Evolutionary conservation across 192 early-diverging fungal genomes (phyloP), one percentile per base, ranked within the genome.

Genomic region (Umbelopsis ramanniana): DNA sequence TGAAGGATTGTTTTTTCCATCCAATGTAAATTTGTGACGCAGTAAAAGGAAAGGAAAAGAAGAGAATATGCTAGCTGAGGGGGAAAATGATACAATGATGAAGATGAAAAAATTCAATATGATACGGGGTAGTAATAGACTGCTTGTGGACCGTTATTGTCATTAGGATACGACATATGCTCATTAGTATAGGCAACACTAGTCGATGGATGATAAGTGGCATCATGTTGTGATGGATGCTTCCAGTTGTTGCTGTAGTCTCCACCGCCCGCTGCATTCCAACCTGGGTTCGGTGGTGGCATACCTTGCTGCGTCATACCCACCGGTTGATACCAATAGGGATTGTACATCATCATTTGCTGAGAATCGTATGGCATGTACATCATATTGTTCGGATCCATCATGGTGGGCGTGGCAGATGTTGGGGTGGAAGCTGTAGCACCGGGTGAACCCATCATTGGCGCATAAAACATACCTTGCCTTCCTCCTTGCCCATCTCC

Each of bases 121-220:
- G 57, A 63, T 19, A 63, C 57, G 15, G 57, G 57, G 57, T 63
- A 63, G 57, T 63, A 63, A 63, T 63, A 63, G 19, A 63, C 57
- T 63, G 57, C 57, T 63, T 63, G 57, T 19, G 26, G 57, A 35
- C 57, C 57, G 57, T n/a, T 63, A 14, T 63, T 35, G 19, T 63
- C 57, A 37, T 37, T 63, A 19, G 57, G 12, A 63, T 63, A 63
- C 10, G 19, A 12, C 29, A 63, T 63, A 35, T 29, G 57, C 26
- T 63, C 57, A 63, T 26, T 35, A 63, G 37, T 63, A 37, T 63
- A 37, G 11, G 57, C 26, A 63, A 63, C 26, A 19, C 57, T 33
- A 63, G 33, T 9, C 15, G 57, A n/a, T 63, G 29, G 17, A 14
- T 11, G 57, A 37, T 63, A 63, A 37, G 23, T 19, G 6, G 57